A percentile compares a stretch with the other conserved stretches of the same genome.
Conservation (phyloP, 495 filamentous ascomycete species). For the Trichoderma gamsii region DNA sequence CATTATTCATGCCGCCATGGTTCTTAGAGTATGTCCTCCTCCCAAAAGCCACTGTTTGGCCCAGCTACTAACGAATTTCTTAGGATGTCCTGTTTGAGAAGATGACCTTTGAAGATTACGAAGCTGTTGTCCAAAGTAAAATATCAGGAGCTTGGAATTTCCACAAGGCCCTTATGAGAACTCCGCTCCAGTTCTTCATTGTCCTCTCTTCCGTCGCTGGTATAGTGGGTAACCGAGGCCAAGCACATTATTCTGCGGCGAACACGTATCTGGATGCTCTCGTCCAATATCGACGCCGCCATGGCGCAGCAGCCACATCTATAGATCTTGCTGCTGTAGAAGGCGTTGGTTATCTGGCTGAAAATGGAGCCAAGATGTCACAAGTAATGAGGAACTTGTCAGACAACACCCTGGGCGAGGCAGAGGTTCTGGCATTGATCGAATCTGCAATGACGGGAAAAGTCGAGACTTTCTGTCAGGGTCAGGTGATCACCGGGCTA, state of each 20-base stretch:
- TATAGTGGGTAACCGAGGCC: slow-evolving; percentile 41
- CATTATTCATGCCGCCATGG: slow-evolving; percentile 48
- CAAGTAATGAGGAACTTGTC: slow-evolving; percentile 32
- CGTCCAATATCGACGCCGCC: slow-evolving; percentile 32
- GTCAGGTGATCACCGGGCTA: slow-evolving; percentile 30
- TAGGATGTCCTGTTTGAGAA: slow-evolving; percentile 50
- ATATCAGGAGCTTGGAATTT: slow-evolving; percentile 47
- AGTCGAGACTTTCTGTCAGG: slow-evolving; percentile 19
- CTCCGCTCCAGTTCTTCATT: slow-evolving; percentile 49
- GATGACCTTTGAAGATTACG: slow-evolving; percentile 40
- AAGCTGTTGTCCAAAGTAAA: slow-evolving; percentile 37
- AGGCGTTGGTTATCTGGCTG: slow-evolving; percentile 37
- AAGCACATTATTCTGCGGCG: slow-evolving; percentile 52
- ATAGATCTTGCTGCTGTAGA: slow-evolving; percentile 47
- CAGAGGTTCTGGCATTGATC: slow-evolving; percentile 32
- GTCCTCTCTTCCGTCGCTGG: slow-evolving; percentile 47
- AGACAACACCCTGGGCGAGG: slow-evolving; percentile 31
- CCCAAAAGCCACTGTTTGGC: neutral
- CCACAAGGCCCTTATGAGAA: slow-evolving; percentile 30
- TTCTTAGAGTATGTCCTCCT: slow-evolving; percentile 42
- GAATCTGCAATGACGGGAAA: slow-evolving; percentile 24
- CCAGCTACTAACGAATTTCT: slow-evolving; percentile 23
- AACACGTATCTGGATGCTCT: slow-evolving; percentile 44
- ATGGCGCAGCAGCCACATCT: slow-evolving; percentile 31
- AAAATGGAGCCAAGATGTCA: slow-evolving; percentile 27